Conservation (phyloP, 345 rosid genomes). For the Laguncularia racemosa region DNA sequence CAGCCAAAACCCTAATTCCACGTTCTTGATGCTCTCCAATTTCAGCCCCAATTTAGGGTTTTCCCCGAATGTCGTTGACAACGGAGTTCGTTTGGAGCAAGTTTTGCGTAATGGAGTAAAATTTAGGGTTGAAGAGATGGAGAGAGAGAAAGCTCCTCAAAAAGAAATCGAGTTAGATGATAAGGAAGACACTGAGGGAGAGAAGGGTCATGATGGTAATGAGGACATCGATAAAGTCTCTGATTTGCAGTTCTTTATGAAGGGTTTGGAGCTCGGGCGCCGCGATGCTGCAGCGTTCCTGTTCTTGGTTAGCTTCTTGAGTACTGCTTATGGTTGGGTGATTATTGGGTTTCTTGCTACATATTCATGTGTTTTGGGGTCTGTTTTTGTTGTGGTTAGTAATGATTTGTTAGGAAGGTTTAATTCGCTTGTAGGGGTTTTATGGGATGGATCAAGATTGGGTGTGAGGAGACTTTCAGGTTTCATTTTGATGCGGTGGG, state of each 20-base stretch:
- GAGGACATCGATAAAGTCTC: slow-evolving; percentile 33
- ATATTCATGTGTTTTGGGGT: slow-evolving; percentile 71
- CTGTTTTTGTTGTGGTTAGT: slow-evolving; percentile 59
- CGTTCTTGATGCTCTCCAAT: slow-evolving; percentile 42
- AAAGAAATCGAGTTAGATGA: slow-evolving; percentile 10
- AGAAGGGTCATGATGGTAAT: background rate
- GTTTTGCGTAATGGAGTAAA: slow-evolving; percentile 47
- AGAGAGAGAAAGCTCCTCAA: slow-evolving; percentile 2
- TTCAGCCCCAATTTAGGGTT: slow-evolving; percentile 48
- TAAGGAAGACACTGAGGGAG: slow-evolving; percentile 17
- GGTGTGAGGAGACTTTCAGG: slow-evolving; percentile 80
- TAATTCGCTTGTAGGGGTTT: slow-evolving; percentile 39
- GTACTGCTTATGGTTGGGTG: slow-evolving; percentile 92
- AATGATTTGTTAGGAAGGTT: slow-evolving; percentile 60
- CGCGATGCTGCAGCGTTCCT: slow-evolving; percentile 66
- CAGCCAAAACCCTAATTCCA: slow-evolving; percentile 40
- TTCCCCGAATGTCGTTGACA: slow-evolving; percentile 40
- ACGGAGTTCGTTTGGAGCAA: slow-evolving; percentile 45
- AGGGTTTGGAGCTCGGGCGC: slow-evolving; percentile 61
- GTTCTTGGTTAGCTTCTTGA: slow-evolving; percentile 61
- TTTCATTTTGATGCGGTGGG: slow-evolving; percentile 84
- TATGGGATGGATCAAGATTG: slow-evolving; percentile 71
- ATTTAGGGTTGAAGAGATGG: slow-evolving; percentile 26
- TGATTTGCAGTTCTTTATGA: slow-evolving; percentile 57
- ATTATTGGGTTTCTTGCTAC: slow-evolving; percentile 77